Evolutionary conservation across 805 yeast genomes (phyloP).

Genomic region (Brettanomyces bruxellensis): DNA sequence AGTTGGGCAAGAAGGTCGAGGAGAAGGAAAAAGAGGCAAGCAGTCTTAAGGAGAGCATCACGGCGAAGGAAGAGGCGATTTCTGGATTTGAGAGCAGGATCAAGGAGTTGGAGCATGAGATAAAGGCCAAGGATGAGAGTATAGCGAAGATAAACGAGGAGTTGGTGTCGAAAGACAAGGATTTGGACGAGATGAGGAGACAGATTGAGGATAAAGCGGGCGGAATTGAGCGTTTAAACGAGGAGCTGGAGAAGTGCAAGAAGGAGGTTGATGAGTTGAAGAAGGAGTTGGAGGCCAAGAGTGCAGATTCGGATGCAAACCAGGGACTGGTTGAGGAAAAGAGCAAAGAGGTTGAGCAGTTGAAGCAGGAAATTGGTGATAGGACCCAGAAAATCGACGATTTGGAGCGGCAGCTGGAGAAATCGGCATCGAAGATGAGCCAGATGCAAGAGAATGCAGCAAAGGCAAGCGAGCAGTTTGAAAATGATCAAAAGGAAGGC

Average conservation of each 20-base stretch:
- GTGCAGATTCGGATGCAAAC: too few species aligned
- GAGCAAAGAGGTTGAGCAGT: not conserved
- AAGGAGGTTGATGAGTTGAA: constrained; percentile 12
- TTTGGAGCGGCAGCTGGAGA: too few species aligned
- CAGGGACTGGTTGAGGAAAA: too few species aligned
- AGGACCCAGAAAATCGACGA: not conserved
- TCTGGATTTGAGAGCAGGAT: not conserved
- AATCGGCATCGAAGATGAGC: too few species aligned
- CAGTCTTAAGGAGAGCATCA: not conserved
- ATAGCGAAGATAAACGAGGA: not conserved
- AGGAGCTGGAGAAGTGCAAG: not conserved
- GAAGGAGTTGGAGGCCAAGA: not conserved
- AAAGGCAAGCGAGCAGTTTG: not conserved
- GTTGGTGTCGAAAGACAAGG: not conserved
- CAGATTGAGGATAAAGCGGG: not conserved
- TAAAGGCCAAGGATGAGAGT: not conserved
- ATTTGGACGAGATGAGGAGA: not conserved
- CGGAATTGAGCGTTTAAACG: not conserved
- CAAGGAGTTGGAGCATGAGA: not conserved
- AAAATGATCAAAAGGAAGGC: not conserved
- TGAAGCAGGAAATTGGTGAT: not conserved
- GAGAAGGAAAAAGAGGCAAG: not conserved
- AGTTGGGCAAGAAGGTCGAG: not conserved
- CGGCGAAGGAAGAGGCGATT: not conserved
- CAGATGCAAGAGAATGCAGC: not conserved